Percentiles rank a stretch among this genome's conserved stretches.
Conservation (phyloP, 2,329 filamentous ascomycete genomes). For the Elsinoe necatrix region DNA sequence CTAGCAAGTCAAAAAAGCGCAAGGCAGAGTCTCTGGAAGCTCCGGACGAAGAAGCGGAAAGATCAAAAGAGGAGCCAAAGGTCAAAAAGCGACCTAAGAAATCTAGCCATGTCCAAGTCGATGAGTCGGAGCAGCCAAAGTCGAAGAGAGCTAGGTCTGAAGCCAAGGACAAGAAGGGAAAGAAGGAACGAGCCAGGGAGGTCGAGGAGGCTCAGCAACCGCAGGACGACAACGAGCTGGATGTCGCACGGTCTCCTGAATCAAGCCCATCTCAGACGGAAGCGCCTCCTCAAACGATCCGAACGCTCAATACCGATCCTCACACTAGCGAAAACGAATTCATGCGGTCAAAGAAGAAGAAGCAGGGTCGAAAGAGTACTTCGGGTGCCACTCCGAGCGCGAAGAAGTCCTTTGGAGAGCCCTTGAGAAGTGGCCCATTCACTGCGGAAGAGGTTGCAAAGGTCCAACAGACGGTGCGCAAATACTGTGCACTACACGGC, state of each 20-base stretch:
- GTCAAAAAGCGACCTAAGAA: neutral
- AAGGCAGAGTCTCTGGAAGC: neutral
- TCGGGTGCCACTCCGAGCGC: neutral
- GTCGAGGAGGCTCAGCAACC: neutral
- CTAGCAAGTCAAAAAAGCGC: neutral
- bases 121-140: neutral
- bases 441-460: conserved; percentile 10
- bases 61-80: neutral
- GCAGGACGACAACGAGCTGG: neutral
- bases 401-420: neutral
- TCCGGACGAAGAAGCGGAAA: neutral
- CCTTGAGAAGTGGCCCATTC: conserved; percentile 12
- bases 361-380: neutral
- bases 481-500: neutral
- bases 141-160: conserved; percentile 13
- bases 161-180: conserved; percentile 15
- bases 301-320: neutral
- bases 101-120: neutral
- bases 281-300: neutral
- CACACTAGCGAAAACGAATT: neutral
- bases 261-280: neutral
- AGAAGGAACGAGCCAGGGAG: neutral
- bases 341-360: conserved; percentile 3
- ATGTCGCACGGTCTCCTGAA: neutral
- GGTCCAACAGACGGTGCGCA: conserved; percentile 10